Conservation (phyloP, 1,284 basidiomycete genomes). For the Fomitopsis pinicola region DNA sequence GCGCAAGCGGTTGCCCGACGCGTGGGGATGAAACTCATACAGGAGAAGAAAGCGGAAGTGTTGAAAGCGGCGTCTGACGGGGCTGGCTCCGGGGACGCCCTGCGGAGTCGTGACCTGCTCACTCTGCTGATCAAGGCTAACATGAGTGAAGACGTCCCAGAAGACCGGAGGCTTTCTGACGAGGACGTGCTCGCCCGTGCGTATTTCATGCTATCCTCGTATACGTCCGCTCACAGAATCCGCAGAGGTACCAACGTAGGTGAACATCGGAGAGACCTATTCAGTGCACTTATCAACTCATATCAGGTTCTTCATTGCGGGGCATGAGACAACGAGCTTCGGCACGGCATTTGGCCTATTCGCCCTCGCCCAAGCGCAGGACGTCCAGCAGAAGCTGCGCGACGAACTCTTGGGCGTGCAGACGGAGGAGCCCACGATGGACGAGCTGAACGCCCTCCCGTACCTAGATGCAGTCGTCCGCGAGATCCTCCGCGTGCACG, state of each 20-base stretch:
- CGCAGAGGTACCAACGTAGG: too few species aligned
- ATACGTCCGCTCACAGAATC: too few species aligned
- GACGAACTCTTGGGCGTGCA: conserved; percentile 52
- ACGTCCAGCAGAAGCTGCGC: conserved; percentile 64
- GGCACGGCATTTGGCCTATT: conserved; percentile 59
- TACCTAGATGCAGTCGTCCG: conserved; percentile 69
- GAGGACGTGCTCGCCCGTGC: conserved; percentile 53
- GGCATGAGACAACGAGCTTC: conserved; percentile 65
- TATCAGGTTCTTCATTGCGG: conserved; percentile 51
- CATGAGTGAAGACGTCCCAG: conserved; percentile 38
- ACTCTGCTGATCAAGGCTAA: conserved; percentile 40
- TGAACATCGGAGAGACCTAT: too few species aligned
- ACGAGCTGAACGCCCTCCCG: conserved; percentile 42
- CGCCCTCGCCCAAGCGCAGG: conserved; percentile 50
- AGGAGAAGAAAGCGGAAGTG: conserved; percentile 35
- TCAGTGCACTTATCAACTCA: too few species aligned
- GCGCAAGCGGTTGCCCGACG: conserved; percentile 27
- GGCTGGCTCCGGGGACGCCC: conserved; percentile 2
- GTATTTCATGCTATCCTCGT: conserved; percentile 13
- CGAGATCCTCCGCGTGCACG: conserved; percentile 64
- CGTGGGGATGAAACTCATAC: conserved; percentile 35
- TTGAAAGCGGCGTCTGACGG: conserved; percentile 4
- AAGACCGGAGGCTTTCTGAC: conserved; percentile 44
- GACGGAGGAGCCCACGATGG: conserved; percentile 16
- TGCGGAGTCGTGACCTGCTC: conserved; percentile 25